A percentile compares a stretch with the other conserved stretches of the same genome.
Conservation (phyloP, 139 green algal species). For the Chlorella sorokiniana region DNA sequence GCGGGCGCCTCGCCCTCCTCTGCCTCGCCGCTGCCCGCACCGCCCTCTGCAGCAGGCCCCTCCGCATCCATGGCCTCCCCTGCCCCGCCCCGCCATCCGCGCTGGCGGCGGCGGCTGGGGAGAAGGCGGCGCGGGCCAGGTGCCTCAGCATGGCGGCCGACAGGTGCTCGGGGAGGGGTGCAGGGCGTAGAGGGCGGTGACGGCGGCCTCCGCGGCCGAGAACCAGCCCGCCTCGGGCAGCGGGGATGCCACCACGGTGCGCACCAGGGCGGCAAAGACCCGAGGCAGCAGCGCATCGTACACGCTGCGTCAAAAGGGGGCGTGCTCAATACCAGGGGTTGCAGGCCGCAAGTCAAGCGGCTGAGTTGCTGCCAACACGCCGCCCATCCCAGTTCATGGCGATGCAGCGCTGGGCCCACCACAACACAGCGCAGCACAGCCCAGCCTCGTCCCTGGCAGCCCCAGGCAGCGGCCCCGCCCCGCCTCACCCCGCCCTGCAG, state of each 20-base stretch:
- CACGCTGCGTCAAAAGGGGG: constrained; percentile 7
- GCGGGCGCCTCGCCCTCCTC: neutral
- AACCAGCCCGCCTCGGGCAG: constrained; percentile 71
- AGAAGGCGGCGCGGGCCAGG: constrained; percentile 29
- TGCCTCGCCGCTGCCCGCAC: neutral
- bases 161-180: constrained; percentile 71
- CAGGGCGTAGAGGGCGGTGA: constrained; percentile 82
- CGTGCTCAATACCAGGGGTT: too few species aligned
- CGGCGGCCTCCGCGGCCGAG: constrained; percentile 71
- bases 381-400: too few species aligned
- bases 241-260: constrained; percentile 44
- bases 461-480: neutral
- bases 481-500: constrained; percentile 32
- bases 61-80: too few species aligned
- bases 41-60: too few species aligned
- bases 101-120: too few species aligned
- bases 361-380: too few species aligned
- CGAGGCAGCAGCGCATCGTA: constrained; percentile 37
- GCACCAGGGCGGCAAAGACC: constrained; percentile 50
- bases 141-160: constrained; percentile 51
- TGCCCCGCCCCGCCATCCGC: too few species aligned
- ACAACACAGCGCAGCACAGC: too few species aligned
- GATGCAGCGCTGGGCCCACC: too few species aligned
- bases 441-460: neutral
- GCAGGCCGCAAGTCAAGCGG: too few species aligned